Evolutionary conservation across 257 asterid species (phyloP).

Genomic region (Nicotiana attenuata): DNA sequence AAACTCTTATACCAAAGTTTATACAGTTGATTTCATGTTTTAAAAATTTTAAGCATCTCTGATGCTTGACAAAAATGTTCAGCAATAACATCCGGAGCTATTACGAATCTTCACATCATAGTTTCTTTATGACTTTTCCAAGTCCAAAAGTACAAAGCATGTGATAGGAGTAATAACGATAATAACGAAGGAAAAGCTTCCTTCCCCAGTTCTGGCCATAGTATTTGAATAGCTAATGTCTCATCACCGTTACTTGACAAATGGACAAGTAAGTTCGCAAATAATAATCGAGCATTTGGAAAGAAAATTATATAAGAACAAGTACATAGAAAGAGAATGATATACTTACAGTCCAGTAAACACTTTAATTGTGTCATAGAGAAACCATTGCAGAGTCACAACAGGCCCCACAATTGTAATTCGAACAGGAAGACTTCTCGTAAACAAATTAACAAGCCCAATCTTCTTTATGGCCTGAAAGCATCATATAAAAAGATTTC

Average conservation of each 20-base stretch:
- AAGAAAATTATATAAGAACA: not conserved
- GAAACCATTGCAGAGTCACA: constrained; percentile 41
- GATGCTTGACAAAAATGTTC: not conserved
- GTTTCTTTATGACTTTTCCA: not conserved
- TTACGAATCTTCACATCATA: not conserved
- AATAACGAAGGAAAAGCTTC: not conserved
- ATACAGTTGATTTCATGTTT: not conserved
- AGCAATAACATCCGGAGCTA: not conserved
- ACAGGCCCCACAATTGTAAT: constrained; percentile 37
- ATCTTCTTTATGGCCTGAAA: constrained; percentile 34
- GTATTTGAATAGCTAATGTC: not conserved
- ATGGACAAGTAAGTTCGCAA: not conserved
- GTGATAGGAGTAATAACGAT: not conserved
- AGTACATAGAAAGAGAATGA: not conserved
- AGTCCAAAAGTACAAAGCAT: not conserved
- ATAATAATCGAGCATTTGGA: not conserved
- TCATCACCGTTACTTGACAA: not conserved
- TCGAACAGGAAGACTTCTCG: constrained; percentile 43
- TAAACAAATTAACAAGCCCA: constrained; percentile 33
- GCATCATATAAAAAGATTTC: not conserved
- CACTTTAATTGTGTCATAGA: constrained; percentile 35
- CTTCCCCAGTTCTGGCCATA: not conserved
- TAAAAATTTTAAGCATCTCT: not conserved
- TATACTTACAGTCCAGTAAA: constrained; percentile 37
- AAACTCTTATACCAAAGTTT: not conserved